Percentiles rank a stretch among this genome's conserved stretches.
These are phyloP conservation scores for Fusarium sp. DNA, from an alignment of 2,329 filamentous ascomycete species.

Conservation along the genomic window DNA sequence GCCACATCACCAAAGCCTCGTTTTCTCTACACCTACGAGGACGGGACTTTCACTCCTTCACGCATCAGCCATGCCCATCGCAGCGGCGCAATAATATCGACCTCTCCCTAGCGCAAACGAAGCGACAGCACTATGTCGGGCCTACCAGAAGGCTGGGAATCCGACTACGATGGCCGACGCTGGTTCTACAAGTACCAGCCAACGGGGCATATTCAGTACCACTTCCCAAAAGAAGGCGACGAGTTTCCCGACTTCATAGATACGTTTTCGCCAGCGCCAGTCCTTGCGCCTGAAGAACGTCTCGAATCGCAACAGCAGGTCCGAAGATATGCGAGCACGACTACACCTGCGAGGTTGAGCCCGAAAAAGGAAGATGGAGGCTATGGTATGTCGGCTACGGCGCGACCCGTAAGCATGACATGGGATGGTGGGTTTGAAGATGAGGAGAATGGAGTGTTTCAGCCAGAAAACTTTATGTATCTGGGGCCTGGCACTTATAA, in stretches of 20 bases:
- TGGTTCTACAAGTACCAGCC: slow-evolving; percentile 67
- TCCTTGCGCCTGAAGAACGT: slow-evolving; percentile 60
- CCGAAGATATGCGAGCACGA: slow-evolving; percentile 45
- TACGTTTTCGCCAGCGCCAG: slow-evolving; percentile 47
- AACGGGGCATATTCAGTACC: slow-evolving; percentile 63
- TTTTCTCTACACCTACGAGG: slow-evolving; percentile 2
- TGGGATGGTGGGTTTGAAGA: slow-evolving; percentile 45
- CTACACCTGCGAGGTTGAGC: background rate
- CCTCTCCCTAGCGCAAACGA: background rate
- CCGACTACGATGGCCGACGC: slow-evolving; percentile 63
- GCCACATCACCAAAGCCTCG: slow-evolving; percentile 22
- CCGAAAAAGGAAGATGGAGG: slow-evolving; percentile 20
- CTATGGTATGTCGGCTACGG: slow-evolving; percentile 46
- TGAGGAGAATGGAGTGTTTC: slow-evolving; percentile 52
- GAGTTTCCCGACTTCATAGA: slow-evolving; percentile 64
- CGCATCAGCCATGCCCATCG: slow-evolving; percentile 18
- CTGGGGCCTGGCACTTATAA: slow-evolving; percentile 56
- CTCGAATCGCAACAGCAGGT: slow-evolving; percentile 61
- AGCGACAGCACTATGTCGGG: slow-evolving; percentile 41
- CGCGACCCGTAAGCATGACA: slow-evolving; percentile 44
- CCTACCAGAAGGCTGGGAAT: slow-evolving; percentile 64
- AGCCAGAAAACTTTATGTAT: slow-evolving; percentile 62
- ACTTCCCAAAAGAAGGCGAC: slow-evolving; percentile 64
- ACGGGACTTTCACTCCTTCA: background rate
- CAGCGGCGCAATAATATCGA: slow-evolving; percentile 24